Conservation (phyloP, 1,284 basidiomycete species). For the Vanrija sp. region DNA sequence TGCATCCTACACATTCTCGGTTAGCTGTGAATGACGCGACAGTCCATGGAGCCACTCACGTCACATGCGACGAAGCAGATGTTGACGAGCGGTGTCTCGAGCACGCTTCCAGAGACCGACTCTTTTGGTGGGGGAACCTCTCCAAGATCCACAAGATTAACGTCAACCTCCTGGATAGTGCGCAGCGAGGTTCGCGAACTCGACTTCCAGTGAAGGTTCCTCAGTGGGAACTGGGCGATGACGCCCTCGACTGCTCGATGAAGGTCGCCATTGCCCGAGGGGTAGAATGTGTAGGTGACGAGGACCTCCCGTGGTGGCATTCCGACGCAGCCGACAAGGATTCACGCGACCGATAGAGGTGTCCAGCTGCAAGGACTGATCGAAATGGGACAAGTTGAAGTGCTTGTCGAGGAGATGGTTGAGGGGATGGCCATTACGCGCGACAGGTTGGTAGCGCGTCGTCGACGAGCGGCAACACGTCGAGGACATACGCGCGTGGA, state of each 20-base stretch:
- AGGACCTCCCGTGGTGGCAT: constrained; percentile 32
- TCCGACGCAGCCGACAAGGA: background rate
- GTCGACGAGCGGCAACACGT: too few relatives aligned
- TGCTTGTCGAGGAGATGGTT: too few relatives aligned
- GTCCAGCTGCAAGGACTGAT: too few relatives aligned
- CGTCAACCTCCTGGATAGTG: constrained; percentile 80
- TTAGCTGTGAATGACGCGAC: background rate
- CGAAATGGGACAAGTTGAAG: background rate
- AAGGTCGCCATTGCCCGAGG: constrained; percentile 24
- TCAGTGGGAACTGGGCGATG: constrained; percentile 71
- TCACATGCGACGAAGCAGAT: constrained; percentile 83
- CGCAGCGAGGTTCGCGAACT: constrained; percentile 63
- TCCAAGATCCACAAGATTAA: constrained; percentile 68
- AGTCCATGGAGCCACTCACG: constrained; percentile 51
- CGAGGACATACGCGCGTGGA: too few relatives aligned
- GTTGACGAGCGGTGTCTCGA: constrained; percentile 80
- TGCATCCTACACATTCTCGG: constrained; percentile 59
- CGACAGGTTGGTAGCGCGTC: too few relatives aligned
- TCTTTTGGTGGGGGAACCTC: constrained; percentile 49
- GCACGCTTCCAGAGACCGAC: constrained; percentile 61
- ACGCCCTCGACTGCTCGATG: constrained; percentile 62
- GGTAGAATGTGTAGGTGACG: constrained; percentile 45
- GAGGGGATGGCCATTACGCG: too few relatives aligned
- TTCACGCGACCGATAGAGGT: too few relatives aligned
- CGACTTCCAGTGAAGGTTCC: constrained; percentile 87